Conservation (phyloP, 2,329 filamentous ascomycete species). For the Pseudogymnoascus sp. region DNA sequence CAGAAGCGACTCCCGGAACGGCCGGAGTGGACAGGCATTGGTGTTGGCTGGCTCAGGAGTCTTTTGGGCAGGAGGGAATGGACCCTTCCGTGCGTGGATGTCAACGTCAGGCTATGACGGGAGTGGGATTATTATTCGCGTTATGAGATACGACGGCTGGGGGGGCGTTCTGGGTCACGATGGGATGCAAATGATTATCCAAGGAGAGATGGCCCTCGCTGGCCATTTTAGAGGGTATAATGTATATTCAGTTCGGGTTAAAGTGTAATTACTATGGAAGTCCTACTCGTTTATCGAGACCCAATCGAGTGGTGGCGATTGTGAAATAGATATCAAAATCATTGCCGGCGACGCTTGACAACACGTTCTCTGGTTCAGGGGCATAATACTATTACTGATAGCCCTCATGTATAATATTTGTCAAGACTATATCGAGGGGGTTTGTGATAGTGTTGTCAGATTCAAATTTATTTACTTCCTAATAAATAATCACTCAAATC, state of each 20-base stretch:
- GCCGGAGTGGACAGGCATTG: slow-evolving; percentile 68
- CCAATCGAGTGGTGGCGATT: neutral
- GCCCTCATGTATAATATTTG: neutral
- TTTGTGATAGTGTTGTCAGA: neutral
- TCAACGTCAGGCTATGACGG: slow-evolving; percentile 66
- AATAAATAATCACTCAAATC: neutral
- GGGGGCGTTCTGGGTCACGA: neutral
- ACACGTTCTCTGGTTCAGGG: neutral
- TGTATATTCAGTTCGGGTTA: slow-evolving; percentile 6
- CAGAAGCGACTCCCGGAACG: slow-evolving; percentile 44
- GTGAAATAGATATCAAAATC: neutral
- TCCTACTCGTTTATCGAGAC: neutral
- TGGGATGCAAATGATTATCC: neutral
- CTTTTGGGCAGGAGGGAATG: slow-evolving; percentile 79
- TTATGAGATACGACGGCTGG: slow-evolving; percentile 11
- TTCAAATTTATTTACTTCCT: neutral
- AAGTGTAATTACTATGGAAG: neutral
- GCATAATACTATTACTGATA: neutral
- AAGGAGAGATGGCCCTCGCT: neutral
- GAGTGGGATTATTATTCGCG: neutral
- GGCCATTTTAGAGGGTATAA: neutral
- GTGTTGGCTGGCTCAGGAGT: slow-evolving; percentile 79
- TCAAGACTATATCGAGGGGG: neutral
- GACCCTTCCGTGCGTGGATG: slow-evolving; percentile 84
- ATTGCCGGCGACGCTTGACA: neutral